A percentile compares a stretch with the other conserved stretches of the same genome.
Conservation (phyloP, 192 early-diverging fungal species). For the Gorgonomyces haynaldii region DNA sequence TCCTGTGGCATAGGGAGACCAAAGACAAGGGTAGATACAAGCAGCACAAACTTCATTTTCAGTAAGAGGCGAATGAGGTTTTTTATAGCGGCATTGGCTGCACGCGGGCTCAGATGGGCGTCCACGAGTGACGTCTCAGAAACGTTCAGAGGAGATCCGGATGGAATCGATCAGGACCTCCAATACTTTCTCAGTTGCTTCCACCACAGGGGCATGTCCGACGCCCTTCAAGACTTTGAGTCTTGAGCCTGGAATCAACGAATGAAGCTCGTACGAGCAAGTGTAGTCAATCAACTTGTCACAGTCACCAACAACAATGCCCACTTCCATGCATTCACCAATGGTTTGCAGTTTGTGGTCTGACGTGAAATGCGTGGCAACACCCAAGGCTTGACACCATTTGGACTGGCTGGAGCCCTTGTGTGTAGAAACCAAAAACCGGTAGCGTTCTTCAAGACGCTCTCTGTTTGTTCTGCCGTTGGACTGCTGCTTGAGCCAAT, state of each 20-base stretch:
- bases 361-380: background rate
- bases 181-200: no score
- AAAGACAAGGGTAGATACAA: no score
- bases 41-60: no score
- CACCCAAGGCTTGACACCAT: background rate
- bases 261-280: background rate
- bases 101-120: no score
- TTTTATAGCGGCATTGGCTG: no score
- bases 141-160: no score
- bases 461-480: background rate
- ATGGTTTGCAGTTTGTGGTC: background rate
- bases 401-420: no score
- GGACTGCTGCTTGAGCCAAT: background rate
- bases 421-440: no score
- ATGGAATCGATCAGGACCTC: no score
- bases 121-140: no score
- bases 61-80: no score
- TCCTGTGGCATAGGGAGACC: no score
- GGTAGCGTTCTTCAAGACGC: background rate
- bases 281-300: slow-evolving; percentile 2
- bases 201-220: background rate
- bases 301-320: background rate
- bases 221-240: background rate
- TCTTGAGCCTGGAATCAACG: background rate
- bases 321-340: background rate